Evolutionary conservation across 2,329 filamentous ascomycete genomes (phyloP).

Genomic region (Sordariomycetes sp.): DNA sequence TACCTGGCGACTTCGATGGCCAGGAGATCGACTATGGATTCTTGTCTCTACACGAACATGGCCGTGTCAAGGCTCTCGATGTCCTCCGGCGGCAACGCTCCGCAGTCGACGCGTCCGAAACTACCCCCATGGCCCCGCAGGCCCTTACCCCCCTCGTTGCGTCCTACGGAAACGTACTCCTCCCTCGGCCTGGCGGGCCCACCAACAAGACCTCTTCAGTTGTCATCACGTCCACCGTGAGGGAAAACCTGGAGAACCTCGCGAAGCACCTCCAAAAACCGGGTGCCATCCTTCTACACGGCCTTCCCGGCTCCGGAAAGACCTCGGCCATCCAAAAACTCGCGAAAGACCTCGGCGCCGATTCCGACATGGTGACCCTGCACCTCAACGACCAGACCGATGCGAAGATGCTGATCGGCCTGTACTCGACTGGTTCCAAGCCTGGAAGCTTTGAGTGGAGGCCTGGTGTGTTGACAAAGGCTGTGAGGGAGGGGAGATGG

Average conservation of each 20-base stretch:
- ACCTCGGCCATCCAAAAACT: slow-evolving; percentile 75
- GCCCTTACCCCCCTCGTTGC: slow-evolving; percentile 46
- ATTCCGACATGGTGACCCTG: slow-evolving; percentile 76
- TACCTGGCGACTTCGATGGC: slow-evolving; percentile 65
- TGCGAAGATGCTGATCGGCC: slow-evolving; percentile 86
- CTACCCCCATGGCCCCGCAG: slow-evolving; percentile 16
- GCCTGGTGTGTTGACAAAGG: slow-evolving; percentile 83
- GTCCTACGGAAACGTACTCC: slow-evolving; percentile 51
- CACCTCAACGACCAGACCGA: slow-evolving; percentile 98
- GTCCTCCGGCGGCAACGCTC: slow-evolving; percentile 1
- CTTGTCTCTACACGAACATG: slow-evolving; percentile 43
- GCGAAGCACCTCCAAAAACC: slow-evolving; percentile 52
- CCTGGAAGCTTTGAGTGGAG: slow-evolving; percentile 89
- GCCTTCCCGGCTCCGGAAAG: slow-evolving; percentile 79
- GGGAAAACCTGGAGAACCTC: slow-evolving; percentile 56
- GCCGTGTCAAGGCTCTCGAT: slow-evolving; percentile 25
- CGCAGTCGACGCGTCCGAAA: slow-evolving; percentile 8
- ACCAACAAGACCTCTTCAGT: slow-evolving; percentile 28
- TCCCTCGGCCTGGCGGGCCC: slow-evolving; percentile 47
- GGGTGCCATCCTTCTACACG: slow-evolving; percentile 68
- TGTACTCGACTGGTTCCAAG: slow-evolving; percentile 80
- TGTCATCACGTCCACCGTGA: slow-evolving; percentile 60
- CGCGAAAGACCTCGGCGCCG: slow-evolving; percentile 66
- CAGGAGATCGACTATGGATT: slow-evolving; percentile 67
- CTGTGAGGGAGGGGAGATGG: slow-evolving; percentile 89